Evolutionary conservation across 345 rosid species (phyloP), one percentile per base, ranked within the genome.

Genomic region (Syzygium oleosum): DNA sequence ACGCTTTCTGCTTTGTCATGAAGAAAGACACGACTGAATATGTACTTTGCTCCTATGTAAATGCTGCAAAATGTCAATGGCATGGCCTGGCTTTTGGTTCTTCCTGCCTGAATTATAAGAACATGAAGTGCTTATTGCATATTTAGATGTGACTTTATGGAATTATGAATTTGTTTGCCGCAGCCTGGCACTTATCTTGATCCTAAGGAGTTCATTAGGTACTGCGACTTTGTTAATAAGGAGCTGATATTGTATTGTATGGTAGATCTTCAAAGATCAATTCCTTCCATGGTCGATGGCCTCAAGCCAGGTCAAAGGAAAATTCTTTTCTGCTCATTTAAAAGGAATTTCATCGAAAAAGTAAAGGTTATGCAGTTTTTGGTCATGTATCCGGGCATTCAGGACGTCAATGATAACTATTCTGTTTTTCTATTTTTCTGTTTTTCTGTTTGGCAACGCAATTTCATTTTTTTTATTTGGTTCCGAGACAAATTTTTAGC

Each of bases 221-320:
- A 95, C 93, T 94, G 96, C 53, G 99, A 98, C 87, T 98, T 98
- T 87, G 95, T 96, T 49, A 96, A 98, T 89, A 98, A 96, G 91
- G 99, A 98, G 90, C 99, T 98, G 23, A 96, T 96, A 87, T 87
- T 96, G 92, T 96, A 96, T 90, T 98, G 99, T 41, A 91, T 95
- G 94, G 99, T 98, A 29, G 99, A 95, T 90, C 96, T 96, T 84
- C 98, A 98, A 89, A 93, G 99, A 88, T 96, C 99, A 21, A 98
- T 98, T 85, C 99, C 99, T 31, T 96, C 99, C 7, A 92, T 98
- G 98, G 94, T 98, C 79, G 99, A 98, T 89, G 99, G 99, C 87
- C 91, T 98, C 38, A 96, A 98, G 91, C 98, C 99, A 49, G 98
- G 98, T 68, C 99, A 98, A 90, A 94, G 99, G 89, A 98, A 98